phyloP scores from a whole-genome alignment of 163 green algal species.

The Chlamydomonas reinhardtii region DNA sequence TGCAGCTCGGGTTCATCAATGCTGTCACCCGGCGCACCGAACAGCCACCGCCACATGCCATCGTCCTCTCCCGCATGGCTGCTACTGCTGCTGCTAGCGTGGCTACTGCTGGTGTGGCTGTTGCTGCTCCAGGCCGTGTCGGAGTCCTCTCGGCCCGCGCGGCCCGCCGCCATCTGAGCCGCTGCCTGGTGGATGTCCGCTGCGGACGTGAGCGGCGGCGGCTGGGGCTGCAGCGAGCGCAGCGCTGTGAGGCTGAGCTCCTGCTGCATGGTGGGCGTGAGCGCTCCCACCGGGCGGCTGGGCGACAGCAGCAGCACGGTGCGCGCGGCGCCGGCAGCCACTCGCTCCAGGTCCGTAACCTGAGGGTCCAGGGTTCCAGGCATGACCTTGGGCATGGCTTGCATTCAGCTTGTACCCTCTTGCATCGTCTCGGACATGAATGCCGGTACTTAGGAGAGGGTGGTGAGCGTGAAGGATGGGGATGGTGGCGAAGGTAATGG shows the following conservation, averaged over 20 bases:
- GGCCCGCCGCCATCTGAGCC: not conserved
- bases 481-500: too few species aligned
- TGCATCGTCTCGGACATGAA: too few species aligned
- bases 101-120: not conserved
- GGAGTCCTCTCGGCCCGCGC: too few species aligned
- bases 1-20: too few species aligned
- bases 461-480: too few species aligned
- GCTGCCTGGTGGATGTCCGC: not conserved
- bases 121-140: not conserved
- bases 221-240: not conserved
- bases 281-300: not conserved
- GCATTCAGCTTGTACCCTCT: too few species aligned
- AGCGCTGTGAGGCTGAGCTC: slow-evolving; percentile 19
- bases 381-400: too few species aligned
- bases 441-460: too few species aligned
- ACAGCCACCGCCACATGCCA: too few species aligned
- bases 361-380: too few species aligned
- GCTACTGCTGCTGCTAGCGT: not conserved
- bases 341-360: slow-evolving; percentile 34
- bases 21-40: too few species aligned
- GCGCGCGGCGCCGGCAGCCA: slow-evolving; percentile 2
- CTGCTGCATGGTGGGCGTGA: slow-evolving; percentile 24
- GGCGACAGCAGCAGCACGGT: slow-evolving; percentile 34
- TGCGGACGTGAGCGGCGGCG: not conserved
- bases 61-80: too few species aligned